Evolutionary conservation across 2,329 filamentous ascomycete genomes (phyloP).

Genomic region (Botrytis cinerea): DNA sequence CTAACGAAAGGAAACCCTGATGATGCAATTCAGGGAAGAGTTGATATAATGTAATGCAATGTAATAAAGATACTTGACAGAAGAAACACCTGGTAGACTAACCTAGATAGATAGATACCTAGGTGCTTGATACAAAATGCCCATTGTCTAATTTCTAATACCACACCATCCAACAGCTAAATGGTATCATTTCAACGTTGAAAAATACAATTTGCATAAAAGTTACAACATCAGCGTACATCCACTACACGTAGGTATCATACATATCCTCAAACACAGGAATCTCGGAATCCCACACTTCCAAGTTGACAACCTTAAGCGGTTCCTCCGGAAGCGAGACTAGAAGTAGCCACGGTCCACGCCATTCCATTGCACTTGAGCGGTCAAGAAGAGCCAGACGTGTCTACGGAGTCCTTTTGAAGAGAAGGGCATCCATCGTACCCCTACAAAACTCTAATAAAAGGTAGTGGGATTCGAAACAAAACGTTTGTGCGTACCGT

Average conservation of each 20-base stretch:
- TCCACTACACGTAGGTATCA: background rate
- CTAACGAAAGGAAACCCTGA: background rate
- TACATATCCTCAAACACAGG: background rate
- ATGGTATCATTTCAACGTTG: background rate
- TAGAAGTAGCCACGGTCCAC: constrained; percentile 6
- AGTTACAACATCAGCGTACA: background rate
- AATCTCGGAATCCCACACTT: background rate
- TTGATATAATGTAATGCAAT: constrained; percentile 14
- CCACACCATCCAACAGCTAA: background rate
- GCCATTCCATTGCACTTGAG: constrained; percentile 20
- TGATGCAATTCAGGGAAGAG: constrained; percentile 14
- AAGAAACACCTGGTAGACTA: background rate
- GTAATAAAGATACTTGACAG: background rate
- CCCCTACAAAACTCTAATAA: constrained; percentile 6
- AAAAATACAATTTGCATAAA: background rate
- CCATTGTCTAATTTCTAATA: background rate
- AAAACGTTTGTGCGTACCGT: constrained; percentile 16
- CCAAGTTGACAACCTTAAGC: background rate
- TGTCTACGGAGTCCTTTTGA: background rate
- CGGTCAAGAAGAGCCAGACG: constrained; percentile 24
- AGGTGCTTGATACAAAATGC: background rate
- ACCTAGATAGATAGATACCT: background rate
- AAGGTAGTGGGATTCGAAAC: constrained; percentile 1
- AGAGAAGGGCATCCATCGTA: background rate
- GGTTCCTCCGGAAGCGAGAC: background rate